Evolutionary conservation across 305 asterid species (phyloP).

Genomic region (Fraxinus angustifolia): DNA sequence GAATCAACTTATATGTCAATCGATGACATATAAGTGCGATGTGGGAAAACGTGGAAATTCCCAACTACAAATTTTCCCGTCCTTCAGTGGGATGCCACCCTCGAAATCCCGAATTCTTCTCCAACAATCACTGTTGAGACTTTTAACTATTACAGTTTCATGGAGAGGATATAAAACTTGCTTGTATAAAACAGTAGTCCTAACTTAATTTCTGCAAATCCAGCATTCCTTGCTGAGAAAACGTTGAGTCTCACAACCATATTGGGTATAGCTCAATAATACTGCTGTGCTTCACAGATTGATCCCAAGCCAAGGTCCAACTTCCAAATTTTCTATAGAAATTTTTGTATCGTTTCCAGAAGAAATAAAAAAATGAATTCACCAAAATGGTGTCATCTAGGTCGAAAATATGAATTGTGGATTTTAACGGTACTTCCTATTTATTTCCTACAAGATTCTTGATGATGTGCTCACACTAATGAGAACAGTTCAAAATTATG

Average conservation of each 20-base stretch:
- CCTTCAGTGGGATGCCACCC: no score
- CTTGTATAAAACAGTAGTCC: no score
- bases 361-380: not conserved
- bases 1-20: not conserved
- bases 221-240: no score
- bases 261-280: no score
- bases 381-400: not conserved
- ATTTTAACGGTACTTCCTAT: not conserved
- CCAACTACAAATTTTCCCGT: no score
- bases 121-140: not conserved
- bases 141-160: no score
- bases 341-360: not conserved
- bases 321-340: not conserved
- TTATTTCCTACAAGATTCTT: not conserved
- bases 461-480: not conserved
- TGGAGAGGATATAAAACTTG: no score
- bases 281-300: no score
- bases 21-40: no score
- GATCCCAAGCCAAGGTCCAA: no score
- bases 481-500: not conserved
- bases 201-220: no score
- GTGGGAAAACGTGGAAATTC: not conserved
- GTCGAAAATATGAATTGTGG: not conserved
- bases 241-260: no score
- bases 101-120: not conserved